These are phyloP conservation scores for Paramecium sonneborni DNA, from an alignment of 73 alveolate genomes.

Conservation along the genomic window DNA sequence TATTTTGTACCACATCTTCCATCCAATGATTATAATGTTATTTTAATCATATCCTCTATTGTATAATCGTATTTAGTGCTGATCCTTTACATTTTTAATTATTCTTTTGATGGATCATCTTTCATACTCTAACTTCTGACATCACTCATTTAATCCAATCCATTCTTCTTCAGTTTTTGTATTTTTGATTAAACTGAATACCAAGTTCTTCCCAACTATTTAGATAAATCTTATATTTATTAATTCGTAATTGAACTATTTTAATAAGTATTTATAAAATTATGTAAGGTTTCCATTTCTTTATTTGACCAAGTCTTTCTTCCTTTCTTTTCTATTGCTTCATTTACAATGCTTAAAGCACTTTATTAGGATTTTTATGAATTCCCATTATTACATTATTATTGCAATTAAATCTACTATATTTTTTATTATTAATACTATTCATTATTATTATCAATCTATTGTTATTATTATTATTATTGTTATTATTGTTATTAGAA, in stretches of 20 bases:
- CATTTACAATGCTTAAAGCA: slow-evolving; percentile 1
- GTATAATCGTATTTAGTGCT: slow-evolving; percentile 47
- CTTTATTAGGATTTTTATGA: background rate
- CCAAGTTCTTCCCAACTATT: slow-evolving; percentile 43
- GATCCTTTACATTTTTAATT: background rate
- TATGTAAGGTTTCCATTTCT: background rate
- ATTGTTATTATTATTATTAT: background rate
- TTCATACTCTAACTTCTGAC: slow-evolving; percentile 21
- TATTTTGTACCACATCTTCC: slow-evolving; percentile 20
- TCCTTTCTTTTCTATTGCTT: background rate
- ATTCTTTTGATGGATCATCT: background rate
- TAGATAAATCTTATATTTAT: background rate
- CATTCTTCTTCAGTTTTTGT: background rate
- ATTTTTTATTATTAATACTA: background rate
- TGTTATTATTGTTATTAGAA: background rate
- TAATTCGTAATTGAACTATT: background rate
- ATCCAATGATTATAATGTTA: background rate
- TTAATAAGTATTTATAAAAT: background rate
- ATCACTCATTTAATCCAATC: background rate
- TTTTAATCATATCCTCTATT: slow-evolving; percentile 36
- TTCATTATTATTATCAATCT: background rate
- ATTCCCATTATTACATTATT: background rate
- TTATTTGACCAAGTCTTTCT: slow-evolving; percentile 27
- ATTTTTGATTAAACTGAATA: slow-evolving; percentile 34
- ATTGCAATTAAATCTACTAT: background rate